Evolutionary conservation across 2,329 filamentous ascomycete species (phyloP), one percentile per base, ranked within the genome.

Genomic region (Emydomyces testavorans): DNA sequence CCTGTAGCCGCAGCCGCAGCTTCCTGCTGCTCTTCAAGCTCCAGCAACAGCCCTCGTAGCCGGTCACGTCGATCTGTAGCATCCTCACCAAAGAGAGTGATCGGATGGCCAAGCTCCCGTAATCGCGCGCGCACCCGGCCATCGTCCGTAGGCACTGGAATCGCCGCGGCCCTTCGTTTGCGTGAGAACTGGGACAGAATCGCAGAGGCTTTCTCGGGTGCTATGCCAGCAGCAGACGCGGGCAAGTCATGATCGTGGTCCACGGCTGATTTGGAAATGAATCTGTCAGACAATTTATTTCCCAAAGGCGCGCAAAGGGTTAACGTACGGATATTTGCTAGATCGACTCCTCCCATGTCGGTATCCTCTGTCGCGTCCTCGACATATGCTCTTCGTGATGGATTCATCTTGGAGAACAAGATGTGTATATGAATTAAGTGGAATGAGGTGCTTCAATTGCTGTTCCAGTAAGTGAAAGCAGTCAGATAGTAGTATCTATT

Each of bases 131-230:
- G 84, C 40, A 98, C 89, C 58, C 85, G 80, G 52, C 77, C 81
- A 71, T 98, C 92, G 63, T 95, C 89, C 47, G 93, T 98, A 0
- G 90, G 92, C 2, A 98, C 92, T 10, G 85, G 83, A 57, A 96
- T 85, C 8, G 84, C 83, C 15, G 88, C 88, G 8, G 88, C 89
- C 60, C 87, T 78, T 60, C 88, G 80, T 67, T 94, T 95, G 52
- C 90, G 85, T 59, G 88, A 84, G 65, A 98, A 92, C 63, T 96
- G 89, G 28, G 79, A 82, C 16, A 93, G 72, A 47, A 95, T 81
- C 11, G 85, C 86, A 2, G 86, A 89, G 2, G 87, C 87, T 63
- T 86, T 87, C 62, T 92, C 85, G 3, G 85, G 78, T 6, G 82
- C 78, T 38, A 83, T 80, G 39, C 84, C 85, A 16, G 77, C 74